These are phyloP conservation scores for Hortaea werneckii DNA, from an alignment of 2,329 filamentous ascomycete species.

Conservation along the genomic window DNA sequence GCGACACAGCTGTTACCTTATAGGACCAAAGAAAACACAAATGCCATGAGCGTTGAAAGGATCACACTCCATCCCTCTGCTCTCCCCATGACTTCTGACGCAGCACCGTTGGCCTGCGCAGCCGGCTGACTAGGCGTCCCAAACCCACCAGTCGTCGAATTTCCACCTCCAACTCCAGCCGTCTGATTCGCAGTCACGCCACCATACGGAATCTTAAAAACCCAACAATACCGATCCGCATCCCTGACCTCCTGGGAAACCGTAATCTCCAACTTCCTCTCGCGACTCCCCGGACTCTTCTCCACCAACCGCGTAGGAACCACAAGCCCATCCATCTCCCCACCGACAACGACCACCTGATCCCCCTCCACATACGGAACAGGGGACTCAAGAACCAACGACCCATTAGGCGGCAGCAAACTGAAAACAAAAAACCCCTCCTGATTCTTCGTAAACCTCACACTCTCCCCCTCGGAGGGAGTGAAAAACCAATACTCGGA, in stretches of 20 bases:
- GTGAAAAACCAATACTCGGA: conserved; percentile 46
- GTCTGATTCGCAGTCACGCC: conserved; percentile 2
- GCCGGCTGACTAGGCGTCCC: no score
- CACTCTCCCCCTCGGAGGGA: conserved; percentile 33
- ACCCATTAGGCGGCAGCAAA: conserved; percentile 33
- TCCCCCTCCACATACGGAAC: conserved; percentile 41
- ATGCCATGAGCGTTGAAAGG: no score
- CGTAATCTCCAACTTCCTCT: conserved; percentile 20
- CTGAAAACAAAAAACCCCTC: conserved; percentile 45
- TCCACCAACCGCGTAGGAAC: conserved; percentile 16
- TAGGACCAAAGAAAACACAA: no score
- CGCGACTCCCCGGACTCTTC: conserved; percentile 14
- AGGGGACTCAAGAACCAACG: conserved; percentile 32
- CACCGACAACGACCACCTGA: conserved; percentile 35
- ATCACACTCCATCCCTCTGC: no score
- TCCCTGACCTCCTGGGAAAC: conserved; percentile 24
- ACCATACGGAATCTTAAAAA: conserved; percentile 31
- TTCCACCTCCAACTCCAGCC: not conserved
- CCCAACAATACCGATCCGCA: conserved; percentile 34
- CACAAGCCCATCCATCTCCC: conserved; percentile 18
- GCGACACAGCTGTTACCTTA: no score
- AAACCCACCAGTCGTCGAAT: not conserved
- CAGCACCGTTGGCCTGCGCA: no score
- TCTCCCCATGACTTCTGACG: no score
- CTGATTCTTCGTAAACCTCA: conserved; percentile 43